Conservation (phyloP, 2,329 filamentous ascomycete species). For the Thielaviopsis populi region DNA sequence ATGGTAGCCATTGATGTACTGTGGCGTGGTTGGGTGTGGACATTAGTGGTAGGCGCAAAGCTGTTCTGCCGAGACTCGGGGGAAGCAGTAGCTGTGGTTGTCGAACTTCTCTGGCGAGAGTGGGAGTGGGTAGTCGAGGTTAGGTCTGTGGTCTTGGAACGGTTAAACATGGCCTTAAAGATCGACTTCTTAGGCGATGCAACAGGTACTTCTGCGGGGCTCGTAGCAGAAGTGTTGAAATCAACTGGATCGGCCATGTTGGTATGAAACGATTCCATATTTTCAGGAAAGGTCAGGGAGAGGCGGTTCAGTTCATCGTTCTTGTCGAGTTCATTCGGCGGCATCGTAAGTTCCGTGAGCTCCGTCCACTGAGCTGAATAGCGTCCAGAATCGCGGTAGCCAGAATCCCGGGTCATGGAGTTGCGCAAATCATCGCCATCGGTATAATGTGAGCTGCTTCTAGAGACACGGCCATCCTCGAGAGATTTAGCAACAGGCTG, state of each 20-base stretch:
- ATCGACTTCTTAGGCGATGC: slow-evolving; percentile 14
- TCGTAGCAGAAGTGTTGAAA: neutral
- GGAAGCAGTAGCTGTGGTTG: slow-evolving; percentile 2
- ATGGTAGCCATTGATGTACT: neutral
- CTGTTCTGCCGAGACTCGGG: neutral
- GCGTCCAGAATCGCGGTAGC: slow-evolving; percentile 11
- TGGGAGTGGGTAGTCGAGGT: slow-evolving; percentile 6
- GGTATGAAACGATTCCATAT: neutral
- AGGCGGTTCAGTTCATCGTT: slow-evolving; percentile 12
- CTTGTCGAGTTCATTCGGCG: slow-evolving; percentile 14
- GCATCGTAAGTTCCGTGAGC: slow-evolving; percentile 15
- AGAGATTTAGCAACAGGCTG: neutral
- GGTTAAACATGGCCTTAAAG: slow-evolving; percentile 13
- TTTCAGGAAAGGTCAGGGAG: slow-evolving; percentile 14
- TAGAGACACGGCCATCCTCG: slow-evolving; percentile 11
- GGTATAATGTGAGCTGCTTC: slow-evolving; percentile 16
- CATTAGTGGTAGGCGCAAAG: neutral
- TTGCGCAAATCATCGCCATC: slow-evolving; percentile 7
- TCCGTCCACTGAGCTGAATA: slow-evolving; percentile 16
- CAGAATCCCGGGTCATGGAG: slow-evolving; percentile 10
- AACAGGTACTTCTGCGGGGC: neutral
- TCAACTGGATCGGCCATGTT: neutral
- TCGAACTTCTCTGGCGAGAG: slow-evolving; percentile 15
- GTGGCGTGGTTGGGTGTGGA: neutral
- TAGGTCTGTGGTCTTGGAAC: slow-evolving; percentile 12